Percentiles rank a stretch among this genome's conserved stretches.
Evolutionary conservation across 192 early-diverging fungal species (phyloP).

Genomic region (Backusella westeae): DNA sequence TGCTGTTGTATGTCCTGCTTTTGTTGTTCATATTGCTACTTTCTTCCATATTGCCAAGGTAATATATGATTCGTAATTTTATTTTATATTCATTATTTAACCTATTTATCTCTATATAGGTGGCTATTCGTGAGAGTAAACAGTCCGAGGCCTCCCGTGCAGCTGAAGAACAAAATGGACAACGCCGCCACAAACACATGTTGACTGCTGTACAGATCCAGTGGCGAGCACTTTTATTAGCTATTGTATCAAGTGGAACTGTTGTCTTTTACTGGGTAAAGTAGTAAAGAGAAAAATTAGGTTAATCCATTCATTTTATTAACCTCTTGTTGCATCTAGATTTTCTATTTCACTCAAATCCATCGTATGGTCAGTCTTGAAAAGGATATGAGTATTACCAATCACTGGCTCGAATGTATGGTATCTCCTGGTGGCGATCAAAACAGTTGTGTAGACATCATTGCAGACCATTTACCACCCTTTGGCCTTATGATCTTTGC

Average conservation of each 20-base stretch:
- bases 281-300: not conserved
- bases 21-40: conserved; percentile 49
- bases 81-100: not conserved
- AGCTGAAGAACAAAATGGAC: not conserved
- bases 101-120: not conserved
- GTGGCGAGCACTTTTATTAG: conserved; percentile 53
- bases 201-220: conserved; percentile 51
- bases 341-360: conserved; percentile 51
- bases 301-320: not conserved
- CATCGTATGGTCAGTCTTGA: conserved; percentile 21
- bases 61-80: not conserved
- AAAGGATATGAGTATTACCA: conserved; percentile 17
- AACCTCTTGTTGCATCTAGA: not conserved
- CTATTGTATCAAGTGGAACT: conserved; percentile 33
- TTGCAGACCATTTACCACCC: conserved; percentile 39
- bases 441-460: conserved; percentile 32
- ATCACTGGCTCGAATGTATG: conserved; percentile 41
- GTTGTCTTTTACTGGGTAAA: conserved; percentile 53
- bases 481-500: conserved; percentile 47
- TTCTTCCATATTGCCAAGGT: conserved; percentile 51
- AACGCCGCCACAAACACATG: conserved; percentile 43
- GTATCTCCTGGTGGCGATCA: conserved; percentile 24
- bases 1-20: conserved; percentile 43
- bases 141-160: conserved; percentile 15
- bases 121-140: conserved; percentile 27